A percentile compares a stretch with the other conserved stretches of the same genome.
phyloP scores from a whole-genome alignment of 2,329 filamentous ascomycete species.

The Monilinia fructicola region DNA sequence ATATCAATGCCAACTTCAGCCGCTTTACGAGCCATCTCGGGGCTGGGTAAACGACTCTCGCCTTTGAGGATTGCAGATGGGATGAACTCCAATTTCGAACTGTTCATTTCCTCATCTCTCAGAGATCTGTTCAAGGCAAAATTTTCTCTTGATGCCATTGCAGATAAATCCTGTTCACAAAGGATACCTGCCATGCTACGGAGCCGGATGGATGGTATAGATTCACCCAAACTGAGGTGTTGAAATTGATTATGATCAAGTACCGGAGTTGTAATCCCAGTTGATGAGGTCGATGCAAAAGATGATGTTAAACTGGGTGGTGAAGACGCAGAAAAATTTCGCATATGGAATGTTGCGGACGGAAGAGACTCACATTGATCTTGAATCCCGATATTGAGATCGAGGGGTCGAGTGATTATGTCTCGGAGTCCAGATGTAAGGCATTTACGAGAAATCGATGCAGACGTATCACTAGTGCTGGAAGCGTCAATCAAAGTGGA shows the following conservation, averaged over 20 bases:
- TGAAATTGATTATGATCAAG: background rate
- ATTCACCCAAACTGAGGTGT: background rate
- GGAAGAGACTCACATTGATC: no score
- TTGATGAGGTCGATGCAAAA: background rate
- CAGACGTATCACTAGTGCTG: background rate
- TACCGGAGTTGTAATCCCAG: background rate
- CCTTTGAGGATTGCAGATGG: conserved; percentile 19
- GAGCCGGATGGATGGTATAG: background rate
- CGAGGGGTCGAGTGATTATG: background rate
- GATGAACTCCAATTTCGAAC: background rate
- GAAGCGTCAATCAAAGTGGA: no score
- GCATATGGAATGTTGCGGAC: background rate
- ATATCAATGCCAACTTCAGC: background rate
- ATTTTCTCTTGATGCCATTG: background rate
- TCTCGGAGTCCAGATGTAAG: background rate
- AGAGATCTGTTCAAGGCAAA: background rate
- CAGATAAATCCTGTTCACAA: background rate
- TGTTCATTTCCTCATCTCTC: background rate
- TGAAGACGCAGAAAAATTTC: background rate
- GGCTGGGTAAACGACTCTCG: background rate
- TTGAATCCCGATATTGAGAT: background rate
- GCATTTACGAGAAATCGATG: background rate
- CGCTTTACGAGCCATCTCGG: conserved; percentile 11
- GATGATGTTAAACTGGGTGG: background rate
- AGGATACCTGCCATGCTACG: background rate